Base-by-base conservation (phyloP, 805 yeast genomes). In the Yamadazyma insecticola region DNA sequence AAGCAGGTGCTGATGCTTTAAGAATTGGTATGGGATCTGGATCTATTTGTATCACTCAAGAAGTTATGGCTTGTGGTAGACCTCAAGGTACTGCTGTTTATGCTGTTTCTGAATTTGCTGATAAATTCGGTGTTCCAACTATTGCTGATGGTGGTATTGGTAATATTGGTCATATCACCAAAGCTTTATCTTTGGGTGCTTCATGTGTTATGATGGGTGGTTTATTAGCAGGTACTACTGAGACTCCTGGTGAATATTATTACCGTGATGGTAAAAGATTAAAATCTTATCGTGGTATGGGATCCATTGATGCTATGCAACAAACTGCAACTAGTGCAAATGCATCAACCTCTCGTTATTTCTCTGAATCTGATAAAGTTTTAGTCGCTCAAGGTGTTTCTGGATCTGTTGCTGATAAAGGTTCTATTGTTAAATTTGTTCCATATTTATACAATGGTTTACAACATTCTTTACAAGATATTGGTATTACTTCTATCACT, bases 11-110 rank as follows among this genome's bases (percentile, higher is more conserved):
- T 32, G 98, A 92, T 62, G 97, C 89, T 60, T 74, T 92, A 53
- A 87, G 97, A 76, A 90, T 92, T 49, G 98, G 98, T 70, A 92
- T 92, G 98, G 98, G 98, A 58, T 86, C 97, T 20, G 98, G 98
- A 54, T 87, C 97, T 41, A 94, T 94, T 60, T 92, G 98, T 76
- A 92, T 92, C 60, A 92, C 98, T 32, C 98, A 92, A 72, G 98
- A 92, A 71, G 98, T 92, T 39, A 92, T 92, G 98, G 98, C 98
- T 32, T 95, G 96, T 70, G 98, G 98, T 69, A 88, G 98, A 76
- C 98, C 98, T 40, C 98, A 92, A 73, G 98, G 97, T 69, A 88
- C 97, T 46, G 98, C 98, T 40, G 97, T 92, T 33, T 89, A 77
- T 74, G 81, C 78, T 47, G 98, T 92, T 34, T 74, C 92, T 44